Evolutionary conservation across 2,329 filamentous ascomycete genomes (phyloP), one percentile per base, ranked within the genome.

Genomic region (Huntiella decipiens): DNA sequence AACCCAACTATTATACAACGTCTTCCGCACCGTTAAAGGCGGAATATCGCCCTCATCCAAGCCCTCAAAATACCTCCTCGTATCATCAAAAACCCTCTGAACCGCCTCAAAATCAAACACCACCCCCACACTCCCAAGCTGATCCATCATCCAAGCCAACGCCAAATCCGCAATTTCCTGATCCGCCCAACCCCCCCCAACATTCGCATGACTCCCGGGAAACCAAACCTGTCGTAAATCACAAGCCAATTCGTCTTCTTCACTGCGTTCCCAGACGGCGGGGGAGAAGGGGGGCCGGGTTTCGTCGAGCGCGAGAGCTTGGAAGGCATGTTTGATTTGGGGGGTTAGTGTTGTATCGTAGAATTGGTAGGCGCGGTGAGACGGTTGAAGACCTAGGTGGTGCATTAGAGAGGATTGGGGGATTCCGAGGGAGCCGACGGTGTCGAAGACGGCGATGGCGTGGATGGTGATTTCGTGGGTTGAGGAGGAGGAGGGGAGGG

Each of bases 131-230:
- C 66, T 68, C 3, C 65, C 61, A 41, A 73, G 59, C 51, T 73
- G 69, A 42, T 72, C 69, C 66, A 71, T 70, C 68, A 71, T 71
- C 68, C 63, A 65, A 13, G 60, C 56, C 40, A 65, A 55, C 16
- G 58, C 59, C 12, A 58, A 56, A 44, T 65, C 61, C 3, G 63
- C 56, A 15, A 64, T 59, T 38, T 42, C 48, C 50, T 70, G 63
- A 41, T 72, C 68, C 4, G 60, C 56, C 72, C 72, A 80, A 2
- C 79, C 79, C 31, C 79, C 79, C 4, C 79, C 79, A 40, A 81
- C 73, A 53, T 83, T 80, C 8, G 67, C 74, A 55, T 86, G 81
- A 43, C 71, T 73, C 5, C 80, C 80, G 0, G 80, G 75, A 54
- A 86, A 85, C 75, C 75, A 79, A 10, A 69, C 66, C 51, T 70